A percentile compares a stretch with the other conserved stretches of the same genome.
Evolutionary conservation across 208 protist species (phyloP).

Genomic region (Leptomonas pyrrhocoris): DNA sequence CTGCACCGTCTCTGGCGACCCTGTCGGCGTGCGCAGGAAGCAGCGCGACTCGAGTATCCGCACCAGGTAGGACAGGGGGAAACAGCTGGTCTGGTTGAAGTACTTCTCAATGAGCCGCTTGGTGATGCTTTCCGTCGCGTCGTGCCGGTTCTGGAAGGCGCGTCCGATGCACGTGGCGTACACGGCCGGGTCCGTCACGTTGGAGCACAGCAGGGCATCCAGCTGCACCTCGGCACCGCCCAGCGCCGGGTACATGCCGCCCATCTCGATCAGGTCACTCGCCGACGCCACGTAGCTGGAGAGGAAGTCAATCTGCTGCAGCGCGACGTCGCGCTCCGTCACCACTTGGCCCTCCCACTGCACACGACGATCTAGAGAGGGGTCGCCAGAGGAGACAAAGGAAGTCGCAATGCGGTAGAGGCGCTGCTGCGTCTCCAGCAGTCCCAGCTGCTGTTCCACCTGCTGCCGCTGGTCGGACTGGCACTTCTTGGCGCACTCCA

Average conservation of each 20-base stretch:
- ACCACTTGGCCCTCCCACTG: constrained; percentile 44
- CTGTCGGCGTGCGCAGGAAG: constrained; percentile 44
- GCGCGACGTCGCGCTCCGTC: constrained; percentile 71
- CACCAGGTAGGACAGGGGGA: constrained; percentile 75
- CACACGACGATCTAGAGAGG: constrained; percentile 43
- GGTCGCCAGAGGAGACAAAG: constrained; percentile 66
- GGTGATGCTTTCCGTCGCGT: constrained; percentile 57
- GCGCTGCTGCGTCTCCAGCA: constrained; percentile 76
- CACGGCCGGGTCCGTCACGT: constrained; percentile 61
- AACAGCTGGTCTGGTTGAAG: constrained; percentile 43
- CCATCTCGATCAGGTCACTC: constrained; percentile 62
- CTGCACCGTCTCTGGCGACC: constrained; percentile 54
- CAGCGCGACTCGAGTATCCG: constrained; percentile 65
- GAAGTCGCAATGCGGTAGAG: constrained; percentile 60
- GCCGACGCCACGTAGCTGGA: constrained; percentile 58
- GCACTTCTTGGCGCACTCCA: constrained; percentile 71
- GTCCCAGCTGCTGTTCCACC: constrained; percentile 66
- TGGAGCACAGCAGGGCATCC: constrained; percentile 60
- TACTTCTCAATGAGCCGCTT: constrained; percentile 65
- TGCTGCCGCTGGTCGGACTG: constrained; percentile 69
- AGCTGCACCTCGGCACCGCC: constrained; percentile 89
- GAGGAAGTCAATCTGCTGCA: constrained; percentile 71
- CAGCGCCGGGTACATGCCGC: constrained; percentile 78
- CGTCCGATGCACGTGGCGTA: constrained; percentile 67
- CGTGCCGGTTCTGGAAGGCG: constrained; percentile 52